Conservation (phyloP, 148 eudicot species). For the Hydrangea macrophylla region DNA sequence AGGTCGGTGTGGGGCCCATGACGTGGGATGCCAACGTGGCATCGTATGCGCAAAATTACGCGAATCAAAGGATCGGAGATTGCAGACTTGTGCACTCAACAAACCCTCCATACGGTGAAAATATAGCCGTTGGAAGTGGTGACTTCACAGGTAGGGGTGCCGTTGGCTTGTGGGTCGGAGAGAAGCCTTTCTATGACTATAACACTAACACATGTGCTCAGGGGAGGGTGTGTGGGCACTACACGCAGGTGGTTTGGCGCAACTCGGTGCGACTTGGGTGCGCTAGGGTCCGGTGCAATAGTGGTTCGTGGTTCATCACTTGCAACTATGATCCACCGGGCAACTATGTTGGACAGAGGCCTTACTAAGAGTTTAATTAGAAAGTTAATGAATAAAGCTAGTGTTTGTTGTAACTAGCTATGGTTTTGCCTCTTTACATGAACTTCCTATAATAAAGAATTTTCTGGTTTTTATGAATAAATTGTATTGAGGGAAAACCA, state of each 20-base stretch:
- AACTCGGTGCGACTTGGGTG: conserved; percentile 20
- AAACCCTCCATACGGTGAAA: conserved; percentile 32
- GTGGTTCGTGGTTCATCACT: conserved; percentile 9
- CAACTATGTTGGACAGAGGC: too few relatives aligned
- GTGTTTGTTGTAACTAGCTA: too few relatives aligned
- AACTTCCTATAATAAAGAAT: too few relatives aligned
- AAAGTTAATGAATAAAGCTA: too few relatives aligned
- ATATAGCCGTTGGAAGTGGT: conserved; percentile 24
- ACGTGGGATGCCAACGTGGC: conserved; percentile 21
- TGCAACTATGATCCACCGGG: conserved; percentile 23
- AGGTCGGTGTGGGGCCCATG: conserved; percentile 19
- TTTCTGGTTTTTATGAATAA: too few relatives aligned
- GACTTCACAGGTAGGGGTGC: conserved; percentile 14
- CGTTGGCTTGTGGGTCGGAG: conserved; percentile 23
- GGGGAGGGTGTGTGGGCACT: conserved; percentile 10
- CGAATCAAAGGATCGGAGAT: not conserved
- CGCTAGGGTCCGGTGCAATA: conserved; percentile 16
- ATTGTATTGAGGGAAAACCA: too few relatives aligned
- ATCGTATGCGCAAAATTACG: conserved; percentile 21
- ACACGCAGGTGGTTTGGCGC: conserved; percentile 28
- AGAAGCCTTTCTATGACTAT: conserved; percentile 14
- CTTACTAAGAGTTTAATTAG: too few relatives aligned
- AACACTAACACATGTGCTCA: conserved; percentile 12
- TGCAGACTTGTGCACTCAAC: conserved; percentile 15
- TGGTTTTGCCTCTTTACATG: too few relatives aligned